Conservation (phyloP, 23 red algal genomes). For the Agarophyton chilense region DNA sequence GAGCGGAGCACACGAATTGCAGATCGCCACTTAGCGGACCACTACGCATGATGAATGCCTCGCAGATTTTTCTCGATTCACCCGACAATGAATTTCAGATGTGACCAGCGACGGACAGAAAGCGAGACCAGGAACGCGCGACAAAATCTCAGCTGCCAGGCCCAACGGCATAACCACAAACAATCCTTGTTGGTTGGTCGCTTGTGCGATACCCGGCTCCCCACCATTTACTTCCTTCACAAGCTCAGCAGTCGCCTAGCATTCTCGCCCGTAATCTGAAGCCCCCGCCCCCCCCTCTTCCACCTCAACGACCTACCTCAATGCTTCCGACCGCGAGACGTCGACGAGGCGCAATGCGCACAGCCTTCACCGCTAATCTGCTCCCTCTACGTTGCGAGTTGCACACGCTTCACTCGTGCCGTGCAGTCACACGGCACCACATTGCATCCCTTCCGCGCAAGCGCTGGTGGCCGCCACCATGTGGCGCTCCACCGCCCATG, state of each 20-base stretch:
- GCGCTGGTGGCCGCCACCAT: neutral
- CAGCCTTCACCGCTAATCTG: conserved; percentile 7
- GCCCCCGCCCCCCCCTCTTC: neutral
- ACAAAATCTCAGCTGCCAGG: neutral
- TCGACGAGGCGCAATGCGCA: neutral
- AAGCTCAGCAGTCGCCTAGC: neutral
- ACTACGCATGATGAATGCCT: neutral
- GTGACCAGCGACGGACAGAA: too few relatives aligned
- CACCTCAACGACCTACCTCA: neutral
- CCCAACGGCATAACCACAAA: neutral
- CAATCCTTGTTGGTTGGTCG: neutral
- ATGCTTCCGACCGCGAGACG: neutral
- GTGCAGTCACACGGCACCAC: neutral
- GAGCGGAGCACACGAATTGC: too few relatives aligned
- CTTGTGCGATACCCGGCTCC: neutral
- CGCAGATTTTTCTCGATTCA: neutral
- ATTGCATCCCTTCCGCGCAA: neutral
- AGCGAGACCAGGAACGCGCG: neutral
- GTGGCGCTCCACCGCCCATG: neutral
- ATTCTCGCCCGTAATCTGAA: neutral
- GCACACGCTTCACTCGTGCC: neutral
- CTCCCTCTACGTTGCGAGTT: neutral
- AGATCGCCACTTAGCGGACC: too few relatives aligned
- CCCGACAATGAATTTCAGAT: neutral
- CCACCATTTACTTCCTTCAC: neutral